Conservation (phyloP, 192 early-diverging fungal genomes). For the Backusella morwellensis region DNA sequence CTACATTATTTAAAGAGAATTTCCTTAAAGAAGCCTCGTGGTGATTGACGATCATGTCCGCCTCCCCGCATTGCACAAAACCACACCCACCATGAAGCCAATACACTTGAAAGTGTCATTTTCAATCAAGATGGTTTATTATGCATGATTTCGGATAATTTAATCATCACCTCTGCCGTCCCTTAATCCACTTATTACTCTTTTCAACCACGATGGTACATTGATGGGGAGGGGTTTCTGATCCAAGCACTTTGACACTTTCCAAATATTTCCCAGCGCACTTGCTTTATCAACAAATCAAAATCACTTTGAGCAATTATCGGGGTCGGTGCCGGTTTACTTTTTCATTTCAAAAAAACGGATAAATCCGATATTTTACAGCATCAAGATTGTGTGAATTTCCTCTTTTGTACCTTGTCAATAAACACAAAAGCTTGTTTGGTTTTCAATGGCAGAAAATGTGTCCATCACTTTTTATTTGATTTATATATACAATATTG, state of each 20-base stretch:
- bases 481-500: not conserved
- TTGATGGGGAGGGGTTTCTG: not conserved
- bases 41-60: conserved; percentile 20
- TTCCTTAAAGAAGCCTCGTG: conserved; percentile 6
- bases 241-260: not conserved
- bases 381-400: no score
- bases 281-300: no score
- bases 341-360: not conserved
- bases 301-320: not conserved
- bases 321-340: not conserved
- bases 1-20: not conserved
- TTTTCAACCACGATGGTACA: not conserved
- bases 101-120: no score
- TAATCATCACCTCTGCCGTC: not conserved
- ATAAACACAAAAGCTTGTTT: not conserved
- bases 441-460: not conserved
- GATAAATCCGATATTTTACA: not conserved
- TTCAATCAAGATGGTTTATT: conserved; percentile 29
- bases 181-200: not conserved
- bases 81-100: no score
- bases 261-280: no score
- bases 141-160: conserved; percentile 48
- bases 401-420: not conserved
- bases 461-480: not conserved
- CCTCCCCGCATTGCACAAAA: conserved; percentile 31